Evolutionary conservation across 2,329 filamentous ascomycete genomes (phyloP).

Genomic region (Trichophyton schoenleinii): DNA sequence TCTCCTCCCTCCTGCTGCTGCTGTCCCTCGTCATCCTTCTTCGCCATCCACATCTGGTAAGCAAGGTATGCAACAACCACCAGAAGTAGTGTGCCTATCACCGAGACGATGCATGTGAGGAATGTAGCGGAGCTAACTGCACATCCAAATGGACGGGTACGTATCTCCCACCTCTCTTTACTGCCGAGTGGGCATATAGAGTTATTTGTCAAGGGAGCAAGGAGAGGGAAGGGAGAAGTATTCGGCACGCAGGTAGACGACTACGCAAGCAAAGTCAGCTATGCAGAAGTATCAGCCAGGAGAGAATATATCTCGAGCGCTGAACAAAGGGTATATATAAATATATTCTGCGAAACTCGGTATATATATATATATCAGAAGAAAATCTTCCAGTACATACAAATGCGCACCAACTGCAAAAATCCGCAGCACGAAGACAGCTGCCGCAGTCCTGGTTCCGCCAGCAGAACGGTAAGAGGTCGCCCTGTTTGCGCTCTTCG

Average conservation of each 20-base stretch:
- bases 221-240: slow-evolving; percentile 23
- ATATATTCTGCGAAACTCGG: no score
- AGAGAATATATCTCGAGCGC: no score
- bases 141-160: slow-evolving; percentile 29
- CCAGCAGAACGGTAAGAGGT: slow-evolving; percentile 26
- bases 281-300: background rate
- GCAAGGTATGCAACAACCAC: slow-evolving; percentile 7
- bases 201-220: slow-evolving; percentile 25
- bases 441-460: slow-evolving; percentile 24
- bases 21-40: slow-evolving; percentile 10
- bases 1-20: background rate
- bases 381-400: slow-evolving; percentile 17
- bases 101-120: slow-evolving; percentile 23
- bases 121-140: slow-evolving; percentile 30
- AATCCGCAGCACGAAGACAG: slow-evolving; percentile 22
- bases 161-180: slow-evolving; percentile 32
- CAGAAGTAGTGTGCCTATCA: slow-evolving; percentile 21
- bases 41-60: slow-evolving; percentile 5
- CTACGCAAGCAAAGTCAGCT: slow-evolving; percentile 12
- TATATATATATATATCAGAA: background rate
- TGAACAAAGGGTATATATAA: no score
- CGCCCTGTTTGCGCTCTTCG: slow-evolving; percentile 11
- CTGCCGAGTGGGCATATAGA: slow-evolving; percentile 29
- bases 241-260: slow-evolving; percentile 32
- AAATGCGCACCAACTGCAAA: slow-evolving; percentile 29